phyloP scores from a whole-genome alignment of 345 rosid genomes.

The Citrus sinensis region DNA sequence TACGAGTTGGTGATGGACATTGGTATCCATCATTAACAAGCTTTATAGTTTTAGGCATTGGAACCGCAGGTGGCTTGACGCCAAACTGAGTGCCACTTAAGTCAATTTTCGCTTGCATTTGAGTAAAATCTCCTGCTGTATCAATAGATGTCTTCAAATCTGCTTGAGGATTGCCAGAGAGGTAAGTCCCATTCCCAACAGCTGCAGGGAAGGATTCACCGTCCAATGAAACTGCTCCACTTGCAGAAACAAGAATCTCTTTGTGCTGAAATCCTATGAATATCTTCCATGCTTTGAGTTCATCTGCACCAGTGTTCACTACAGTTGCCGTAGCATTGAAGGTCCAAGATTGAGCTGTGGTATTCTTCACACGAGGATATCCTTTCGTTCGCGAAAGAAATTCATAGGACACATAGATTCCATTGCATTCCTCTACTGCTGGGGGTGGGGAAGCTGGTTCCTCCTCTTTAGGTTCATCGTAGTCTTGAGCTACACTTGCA shows the following conservation, averaged over 20 bases:
- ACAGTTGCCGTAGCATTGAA: conserved; percentile 36
- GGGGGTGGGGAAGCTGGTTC: conserved; percentile 27
- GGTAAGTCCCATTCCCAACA: conserved; percentile 44
- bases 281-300: conserved; percentile 47
- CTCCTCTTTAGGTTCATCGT: not conserved
- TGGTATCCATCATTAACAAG: conserved; percentile 41
- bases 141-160: conserved; percentile 50
- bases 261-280: conserved; percentile 39
- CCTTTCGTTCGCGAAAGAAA: conserved; percentile 27
- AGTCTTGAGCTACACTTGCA: conserved; percentile 13
- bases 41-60: conserved; percentile 39
- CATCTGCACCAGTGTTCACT: conserved; percentile 37
- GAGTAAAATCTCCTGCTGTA: conserved; percentile 41
- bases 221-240: conserved; percentile 30
- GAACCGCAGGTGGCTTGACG: conserved; percentile 7
- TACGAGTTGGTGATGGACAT: conserved; percentile 29
- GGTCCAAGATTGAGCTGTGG: conserved; percentile 44
- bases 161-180: conserved; percentile 37
- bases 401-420: conserved; percentile 29
- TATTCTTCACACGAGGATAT: conserved; percentile 35
- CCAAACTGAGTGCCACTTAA: conserved; percentile 47
- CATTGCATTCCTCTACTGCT: conserved; percentile 23
- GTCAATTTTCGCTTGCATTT: conserved; percentile 27
- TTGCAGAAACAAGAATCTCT: conserved; percentile 38
- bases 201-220: conserved; percentile 36